phyloP scores from a whole-genome alignment of 495 filamentous ascomycete species.

The Trichoderma orchidacearum region DNA sequence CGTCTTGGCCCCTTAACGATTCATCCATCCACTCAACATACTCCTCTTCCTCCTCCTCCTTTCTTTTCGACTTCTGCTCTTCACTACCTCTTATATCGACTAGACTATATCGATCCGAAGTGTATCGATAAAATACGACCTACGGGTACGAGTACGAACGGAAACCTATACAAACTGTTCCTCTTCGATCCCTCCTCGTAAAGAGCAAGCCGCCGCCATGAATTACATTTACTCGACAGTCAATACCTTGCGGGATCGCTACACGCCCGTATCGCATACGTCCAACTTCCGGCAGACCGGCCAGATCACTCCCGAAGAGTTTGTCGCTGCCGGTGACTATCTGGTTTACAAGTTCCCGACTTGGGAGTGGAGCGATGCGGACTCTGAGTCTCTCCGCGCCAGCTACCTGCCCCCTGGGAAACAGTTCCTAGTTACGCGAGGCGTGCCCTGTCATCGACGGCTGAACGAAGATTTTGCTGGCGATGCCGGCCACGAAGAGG shows the following conservation, averaged over 20 bases:
- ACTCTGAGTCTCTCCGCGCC: conserved; percentile 60
- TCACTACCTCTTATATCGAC: too few relatives aligned
- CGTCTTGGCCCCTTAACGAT: too few relatives aligned
- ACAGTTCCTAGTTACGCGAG: conserved; percentile 89
- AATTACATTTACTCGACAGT: conserved; percentile 64
- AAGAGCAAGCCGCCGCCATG: conserved; percentile 29
- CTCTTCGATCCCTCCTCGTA: too few relatives aligned
- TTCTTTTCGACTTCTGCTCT: background rate
- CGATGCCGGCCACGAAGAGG: conserved; percentile 71
- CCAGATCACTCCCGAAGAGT: conserved; percentile 96
- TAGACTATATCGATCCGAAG: too few relatives aligned
- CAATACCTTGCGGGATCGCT: conserved; percentile 75
- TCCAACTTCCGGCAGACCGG: conserved; percentile 90
- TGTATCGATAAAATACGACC: too few relatives aligned
- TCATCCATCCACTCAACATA: too few relatives aligned
- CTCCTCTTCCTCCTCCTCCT: background rate
- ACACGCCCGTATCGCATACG: conserved; percentile 73
- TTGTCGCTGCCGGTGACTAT: conserved; percentile 90
- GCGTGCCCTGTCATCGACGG: conserved; percentile 82
- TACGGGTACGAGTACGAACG: too few relatives aligned
- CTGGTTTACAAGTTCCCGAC: conserved; percentile 98
- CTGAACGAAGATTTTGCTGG: conserved; percentile 90
- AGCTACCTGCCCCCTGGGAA: conserved; percentile 76
- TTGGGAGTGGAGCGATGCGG: conserved; percentile 93
- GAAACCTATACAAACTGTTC: too few relatives aligned